Base-by-base conservation (phyloP, 1,284 basidiomycete genomes). In the Limonomyces culmigenus region DNA sequence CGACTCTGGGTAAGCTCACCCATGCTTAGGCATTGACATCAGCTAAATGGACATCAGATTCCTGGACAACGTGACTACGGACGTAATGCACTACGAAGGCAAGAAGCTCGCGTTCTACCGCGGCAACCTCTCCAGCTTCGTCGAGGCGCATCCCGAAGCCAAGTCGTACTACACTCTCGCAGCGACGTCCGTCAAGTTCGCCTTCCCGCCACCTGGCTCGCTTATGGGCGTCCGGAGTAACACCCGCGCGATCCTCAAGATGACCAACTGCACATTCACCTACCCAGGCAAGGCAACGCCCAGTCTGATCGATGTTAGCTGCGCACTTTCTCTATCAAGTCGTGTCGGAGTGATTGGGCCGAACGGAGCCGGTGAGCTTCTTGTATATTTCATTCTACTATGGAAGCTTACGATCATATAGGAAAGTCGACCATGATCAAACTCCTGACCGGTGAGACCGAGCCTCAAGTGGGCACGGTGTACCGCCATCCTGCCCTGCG, bases 351-450 rank as follows among this genome's bases (percentile, higher is more conserved):
- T 91, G 39, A 60, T 87, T 38, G 86, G 86, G n/a, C 87, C 87
- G 17, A n/a, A n/a, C n/a, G n/a, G n/a, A n/a, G n/a, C n/a, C n/a
- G n/a, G n/a, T n/a, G n/a, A n/a, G n/a, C n/a, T n/a, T n/a, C n/a
- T n/a, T n/a, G n/a, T n/a, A n/a, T n/a, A n/a, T n/a, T n/a, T n/a
- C n/a, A n/a, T n/a, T n/a, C n/a, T n/a, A n/a, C n/a, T n/a, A n/a
- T n/a, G n/a, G n/a, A n/a, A n/a, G n/a, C n/a, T n/a, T n/a, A n/a
- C 17, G 91, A 91, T 56, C 87, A 87, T 50, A 88, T 88, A 41
- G 88, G 88, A 38, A 93, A 92, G 58, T 92, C 85, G 37, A 98
- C 93, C n/a, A 64, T 98, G 45, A 87, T 97, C 67, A 98, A 97
- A 63, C 68, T 96, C 35, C 60, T 98, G 47, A 97, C 93, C 21